These are phyloP conservation scores for Phytophthora brassicae DNA, from an alignment of 352 stramenopile genomes.

Conservation along the genomic window DNA sequence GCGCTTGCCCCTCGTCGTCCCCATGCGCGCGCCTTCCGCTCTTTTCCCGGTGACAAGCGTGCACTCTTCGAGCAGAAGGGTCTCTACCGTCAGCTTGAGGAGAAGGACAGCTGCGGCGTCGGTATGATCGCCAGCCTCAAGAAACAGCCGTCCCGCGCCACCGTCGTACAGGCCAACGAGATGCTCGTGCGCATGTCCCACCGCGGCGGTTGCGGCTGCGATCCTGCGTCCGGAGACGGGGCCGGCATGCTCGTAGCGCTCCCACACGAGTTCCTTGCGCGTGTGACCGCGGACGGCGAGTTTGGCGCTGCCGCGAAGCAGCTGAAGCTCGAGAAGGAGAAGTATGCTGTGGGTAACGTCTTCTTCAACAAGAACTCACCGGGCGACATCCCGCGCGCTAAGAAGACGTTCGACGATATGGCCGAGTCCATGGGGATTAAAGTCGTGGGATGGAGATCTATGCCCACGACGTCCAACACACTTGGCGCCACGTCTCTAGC, in stretches of 20 bases:
- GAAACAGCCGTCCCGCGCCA: slow-evolving; percentile 88
- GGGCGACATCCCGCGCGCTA: slow-evolving; percentile 79
- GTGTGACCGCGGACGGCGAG: slow-evolving; percentile 74
- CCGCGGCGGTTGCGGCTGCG: slow-evolving; percentile 93
- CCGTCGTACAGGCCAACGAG: slow-evolving; percentile 94
- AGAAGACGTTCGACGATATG: slow-evolving; percentile 86
- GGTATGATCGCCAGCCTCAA: slow-evolving; percentile 97
- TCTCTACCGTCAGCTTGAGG: slow-evolving; percentile 54
- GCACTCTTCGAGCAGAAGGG: slow-evolving; percentile 56
- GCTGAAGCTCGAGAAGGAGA: slow-evolving; percentile 49
- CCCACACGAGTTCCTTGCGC: slow-evolving; percentile 93
- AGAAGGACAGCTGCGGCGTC: slow-evolving; percentile 91
- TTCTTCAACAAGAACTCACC: slow-evolving; percentile 77
- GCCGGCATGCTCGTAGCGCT: slow-evolving; percentile 96
- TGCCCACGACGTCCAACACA: slow-evolving; percentile 94
- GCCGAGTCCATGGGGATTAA: slow-evolving; percentile 87
- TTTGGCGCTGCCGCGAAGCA: slow-evolving; percentile 52
- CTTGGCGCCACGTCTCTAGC: slow-evolving; percentile 92
- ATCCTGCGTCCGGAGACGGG: slow-evolving; percentile 92
- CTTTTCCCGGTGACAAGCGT: slow-evolving; percentile 55
- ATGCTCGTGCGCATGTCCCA: slow-evolving; percentile 98
- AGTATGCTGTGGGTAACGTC: slow-evolving; percentile 95
- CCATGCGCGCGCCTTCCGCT: slow-evolving; percentile 42
- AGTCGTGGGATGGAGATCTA: slow-evolving; percentile 91
- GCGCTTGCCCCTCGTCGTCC: slow-evolving; percentile 9